phyloP scores from a whole-genome alignment of 441 rosid species.

The Populus hybrid region DNA sequence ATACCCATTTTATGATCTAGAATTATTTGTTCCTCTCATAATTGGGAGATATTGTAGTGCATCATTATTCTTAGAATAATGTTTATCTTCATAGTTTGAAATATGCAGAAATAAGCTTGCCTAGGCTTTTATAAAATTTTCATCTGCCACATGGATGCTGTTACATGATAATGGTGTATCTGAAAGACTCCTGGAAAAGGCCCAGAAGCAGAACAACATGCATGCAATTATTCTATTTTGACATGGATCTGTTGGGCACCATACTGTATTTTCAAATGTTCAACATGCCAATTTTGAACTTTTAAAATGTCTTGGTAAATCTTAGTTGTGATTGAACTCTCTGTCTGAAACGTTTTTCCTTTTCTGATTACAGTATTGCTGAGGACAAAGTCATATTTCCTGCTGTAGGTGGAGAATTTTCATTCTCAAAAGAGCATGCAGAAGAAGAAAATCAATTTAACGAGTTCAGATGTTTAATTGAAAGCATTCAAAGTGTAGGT shows the following conservation, averaged over 20 bases:
- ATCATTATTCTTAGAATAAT: not conserved
- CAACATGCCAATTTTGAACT: not conserved
- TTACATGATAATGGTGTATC: not conserved
- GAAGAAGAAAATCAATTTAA: conserved; percentile 61
- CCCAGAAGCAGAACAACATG: conserved; percentile 1
- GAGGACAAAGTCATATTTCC: conserved; percentile 75
- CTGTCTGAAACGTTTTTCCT: conserved; percentile 17
- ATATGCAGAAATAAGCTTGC: not conserved
- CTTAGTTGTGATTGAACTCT: not conserved
- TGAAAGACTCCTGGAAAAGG: not conserved
- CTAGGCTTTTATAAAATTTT: not conserved
- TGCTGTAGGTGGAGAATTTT: conserved; percentile 60
- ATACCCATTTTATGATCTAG: not conserved
- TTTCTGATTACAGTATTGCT: conserved; percentile 52
- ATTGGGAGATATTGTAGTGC: not conserved
- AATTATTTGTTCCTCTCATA: not conserved
- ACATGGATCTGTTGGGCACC: not conserved
- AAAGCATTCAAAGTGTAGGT: conserved; percentile 49
- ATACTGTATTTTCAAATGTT: not conserved
- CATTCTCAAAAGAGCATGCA: conserved; percentile 61
- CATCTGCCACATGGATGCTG: not conserved
- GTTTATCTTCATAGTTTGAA: not conserved
- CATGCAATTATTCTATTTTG: not conserved
- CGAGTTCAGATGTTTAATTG: conserved; percentile 47
- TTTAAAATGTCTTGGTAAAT: not conserved